Conservation (phyloP, 1,284 basidiomycete species). For the Boletus sp. region DNA sequence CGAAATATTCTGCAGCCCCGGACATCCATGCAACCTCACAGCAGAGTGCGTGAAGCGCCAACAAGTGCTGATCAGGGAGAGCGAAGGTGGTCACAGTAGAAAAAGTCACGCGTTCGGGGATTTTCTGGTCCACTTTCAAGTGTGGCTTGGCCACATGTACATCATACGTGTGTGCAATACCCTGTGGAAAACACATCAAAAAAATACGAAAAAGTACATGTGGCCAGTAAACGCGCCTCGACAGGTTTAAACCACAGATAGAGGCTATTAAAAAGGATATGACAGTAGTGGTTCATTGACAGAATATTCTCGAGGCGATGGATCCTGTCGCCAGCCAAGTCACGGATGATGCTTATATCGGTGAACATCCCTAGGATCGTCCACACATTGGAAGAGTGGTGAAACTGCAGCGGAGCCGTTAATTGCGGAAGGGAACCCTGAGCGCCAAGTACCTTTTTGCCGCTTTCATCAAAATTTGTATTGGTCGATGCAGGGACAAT, state of each 20-base stretch:
- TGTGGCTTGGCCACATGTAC: neutral
- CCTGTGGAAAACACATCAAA: neutral
- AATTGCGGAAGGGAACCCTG: too few relatives aligned
- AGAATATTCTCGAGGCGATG: slow-evolving; percentile 11
- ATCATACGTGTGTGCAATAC: neutral
- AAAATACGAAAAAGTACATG: too few relatives aligned
- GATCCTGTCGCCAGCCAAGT: neutral
- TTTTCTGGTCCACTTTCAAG: accelerated
- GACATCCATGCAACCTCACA: slow-evolving; percentile 5
- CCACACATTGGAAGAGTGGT: too few relatives aligned
- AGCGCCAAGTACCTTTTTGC: neutral
- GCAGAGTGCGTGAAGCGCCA: slow-evolving; percentile 6
- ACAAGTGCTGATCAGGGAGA: neutral
- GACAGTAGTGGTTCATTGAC: neutral
- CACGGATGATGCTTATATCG: neutral
- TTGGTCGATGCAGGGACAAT: neutral
- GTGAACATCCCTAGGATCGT: neutral
- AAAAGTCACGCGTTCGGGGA: slow-evolving; percentile 1
- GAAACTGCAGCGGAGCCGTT: too few relatives aligned
- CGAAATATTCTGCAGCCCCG: neutral
- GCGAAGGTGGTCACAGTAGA: neutral
- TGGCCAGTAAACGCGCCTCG: neutral
- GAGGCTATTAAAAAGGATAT: slow-evolving; percentile 1
- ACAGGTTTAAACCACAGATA: slow-evolving; percentile 6
- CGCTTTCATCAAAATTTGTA: neutral